These are phyloP conservation scores for Fusarium proliferatum DNA, from an alignment of 2,329 filamentous ascomycete species.

Conservation along the genomic window DNA sequence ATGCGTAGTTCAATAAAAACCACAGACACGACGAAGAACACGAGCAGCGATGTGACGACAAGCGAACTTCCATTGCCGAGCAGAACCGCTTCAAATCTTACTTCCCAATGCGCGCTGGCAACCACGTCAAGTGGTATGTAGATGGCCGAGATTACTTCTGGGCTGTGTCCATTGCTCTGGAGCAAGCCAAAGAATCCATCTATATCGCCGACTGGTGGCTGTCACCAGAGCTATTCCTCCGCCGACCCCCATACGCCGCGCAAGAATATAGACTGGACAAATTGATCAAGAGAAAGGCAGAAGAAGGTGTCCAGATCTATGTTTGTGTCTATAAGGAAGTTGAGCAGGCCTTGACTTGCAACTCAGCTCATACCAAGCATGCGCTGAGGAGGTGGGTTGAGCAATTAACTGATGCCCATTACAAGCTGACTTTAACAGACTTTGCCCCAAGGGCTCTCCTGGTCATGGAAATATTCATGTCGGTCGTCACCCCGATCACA, in stretches of 20 bases:
- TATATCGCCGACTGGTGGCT: conserved; percentile 99
- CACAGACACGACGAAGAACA: conserved; percentile 96
- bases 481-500: conserved; percentile 94
- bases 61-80: conserved; percentile 77
- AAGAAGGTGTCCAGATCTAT: conserved; percentile 94
- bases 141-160: conserved; percentile 96
- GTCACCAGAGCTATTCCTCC: conserved; percentile 86
- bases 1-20: conserved; percentile 76
- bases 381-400: conserved; percentile 14
- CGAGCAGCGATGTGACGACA: conserved; percentile 84
- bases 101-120: conserved; percentile 86
- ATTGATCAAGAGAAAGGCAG: conserved; percentile 86
- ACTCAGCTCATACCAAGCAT: conserved; percentile 92
- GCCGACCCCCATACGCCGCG: conserved; percentile 82
- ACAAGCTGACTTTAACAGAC: conserved; percentile 29
- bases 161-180: conserved; percentile 90
- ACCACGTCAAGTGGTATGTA: conserved; percentile 96
- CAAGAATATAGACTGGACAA: conserved; percentile 91
- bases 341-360: conserved; percentile 85
- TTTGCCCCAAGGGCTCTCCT: conserved; percentile 84
- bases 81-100: conserved; percentile 89
- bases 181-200: conserved; percentile 89
- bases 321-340: conserved; percentile 93
- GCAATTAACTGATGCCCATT: too few species aligned
- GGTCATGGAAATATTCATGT: conserved; percentile 90